A percentile compares a stretch with the other conserved stretches of the same genome.
Evolutionary conservation across 1,284 basidiomycete genomes (phyloP).

Genomic region (Leccinum discolor): DNA sequence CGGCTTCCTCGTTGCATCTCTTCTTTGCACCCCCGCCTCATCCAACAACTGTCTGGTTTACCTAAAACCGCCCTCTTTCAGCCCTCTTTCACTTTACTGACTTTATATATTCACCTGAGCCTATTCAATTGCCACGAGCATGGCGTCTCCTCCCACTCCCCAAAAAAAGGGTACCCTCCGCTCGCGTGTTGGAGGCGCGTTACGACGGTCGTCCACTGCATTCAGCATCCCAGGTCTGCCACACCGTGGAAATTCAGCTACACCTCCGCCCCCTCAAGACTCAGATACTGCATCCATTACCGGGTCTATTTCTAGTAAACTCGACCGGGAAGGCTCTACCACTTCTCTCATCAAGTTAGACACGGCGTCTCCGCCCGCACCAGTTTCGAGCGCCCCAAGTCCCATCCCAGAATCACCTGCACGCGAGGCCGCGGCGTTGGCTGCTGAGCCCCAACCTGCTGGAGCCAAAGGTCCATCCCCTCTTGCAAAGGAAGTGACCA

Average conservation of each 20-base stretch:
- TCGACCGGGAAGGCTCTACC: slow-evolving; percentile 28
- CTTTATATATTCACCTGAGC: slow-evolving; percentile 6
- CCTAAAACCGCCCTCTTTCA: slow-evolving; percentile 8
- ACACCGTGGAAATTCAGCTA: slow-evolving; percentile 24
- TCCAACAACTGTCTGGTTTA: slow-evolving; percentile 9
- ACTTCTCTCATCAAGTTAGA: slow-evolving; percentile 31
- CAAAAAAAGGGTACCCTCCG: slow-evolving; percentile 35
- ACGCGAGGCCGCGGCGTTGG: slow-evolving; percentile 44
- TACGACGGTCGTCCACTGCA: slow-evolving; percentile 33
- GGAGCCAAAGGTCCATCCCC: slow-evolving; percentile 28
- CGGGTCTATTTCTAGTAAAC: slow-evolving; percentile 28
- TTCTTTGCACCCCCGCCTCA: slow-evolving; percentile 22
- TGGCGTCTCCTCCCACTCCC: slow-evolving; percentile 28
- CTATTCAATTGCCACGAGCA: slow-evolving; percentile 7
- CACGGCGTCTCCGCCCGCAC: slow-evolving; percentile 19
- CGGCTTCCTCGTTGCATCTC: slow-evolving; percentile 18
- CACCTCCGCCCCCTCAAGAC: slow-evolving; percentile 29
- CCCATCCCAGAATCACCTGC: slow-evolving; percentile 60
- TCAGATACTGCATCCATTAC: slow-evolving; percentile 29
- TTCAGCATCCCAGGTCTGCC: slow-evolving; percentile 31
- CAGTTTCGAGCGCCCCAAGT: slow-evolving; percentile 36
- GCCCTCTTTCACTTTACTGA: slow-evolving; percentile 4
- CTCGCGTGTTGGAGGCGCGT: slow-evolving; percentile 33
- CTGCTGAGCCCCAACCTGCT: slow-evolving; percentile 25
- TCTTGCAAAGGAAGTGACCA: slow-evolving; percentile 26